Percentiles rank a stretch among this genome's conserved stretches.
Evolutionary conservation across 495 filamentous ascomycete genomes (phyloP).

Genomic region (Lophiostoma macrostomum): DNA sequence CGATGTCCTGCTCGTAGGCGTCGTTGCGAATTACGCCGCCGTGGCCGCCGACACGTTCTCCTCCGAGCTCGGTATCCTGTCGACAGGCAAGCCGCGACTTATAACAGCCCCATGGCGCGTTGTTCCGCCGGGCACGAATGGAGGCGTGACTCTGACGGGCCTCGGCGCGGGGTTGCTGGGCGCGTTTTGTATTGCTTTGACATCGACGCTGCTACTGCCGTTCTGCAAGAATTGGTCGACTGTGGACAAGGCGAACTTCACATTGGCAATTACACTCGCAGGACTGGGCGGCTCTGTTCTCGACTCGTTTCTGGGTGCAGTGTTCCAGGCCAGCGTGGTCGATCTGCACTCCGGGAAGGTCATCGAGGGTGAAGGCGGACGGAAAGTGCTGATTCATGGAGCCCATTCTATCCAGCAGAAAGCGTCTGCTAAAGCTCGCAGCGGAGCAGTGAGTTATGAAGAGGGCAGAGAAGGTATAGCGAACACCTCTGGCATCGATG

Average conservation of each 20-base stretch:
- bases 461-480: conserved; percentile 22
- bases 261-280: conserved; percentile 58
- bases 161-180: conserved; percentile 72
- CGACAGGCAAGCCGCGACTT: conserved; percentile 70
- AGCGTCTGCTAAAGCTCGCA: conserved; percentile 21
- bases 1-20: conserved; percentile 56
- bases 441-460: conserved; percentile 7
- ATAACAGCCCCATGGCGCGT: conserved; percentile 75
- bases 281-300: conserved; percentile 75
- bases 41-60: conserved; percentile 92
- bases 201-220: conserved; percentile 64
- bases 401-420: conserved; percentile 25
- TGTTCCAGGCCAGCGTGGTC: conserved; percentile 82
- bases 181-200: conserved; percentile 65
- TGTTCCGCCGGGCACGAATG: conserved; percentile 90
- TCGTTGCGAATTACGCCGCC: conserved; percentile 76
- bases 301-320: conserved; percentile 81
- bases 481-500: conserved; percentile 20
- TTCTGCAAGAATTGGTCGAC: conserved; percentile 51
- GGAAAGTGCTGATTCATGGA: conserved; percentile 55
- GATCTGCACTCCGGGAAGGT: conserved; percentile 81
- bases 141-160: conserved; percentile 75
- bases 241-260: conserved; percentile 20
- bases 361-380: conserved; percentile 81
- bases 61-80: conserved; percentile 91